Evolutionary conservation across 192 early-diverging fungal species (phyloP).

Genomic region (Mortierella alpina): DNA sequence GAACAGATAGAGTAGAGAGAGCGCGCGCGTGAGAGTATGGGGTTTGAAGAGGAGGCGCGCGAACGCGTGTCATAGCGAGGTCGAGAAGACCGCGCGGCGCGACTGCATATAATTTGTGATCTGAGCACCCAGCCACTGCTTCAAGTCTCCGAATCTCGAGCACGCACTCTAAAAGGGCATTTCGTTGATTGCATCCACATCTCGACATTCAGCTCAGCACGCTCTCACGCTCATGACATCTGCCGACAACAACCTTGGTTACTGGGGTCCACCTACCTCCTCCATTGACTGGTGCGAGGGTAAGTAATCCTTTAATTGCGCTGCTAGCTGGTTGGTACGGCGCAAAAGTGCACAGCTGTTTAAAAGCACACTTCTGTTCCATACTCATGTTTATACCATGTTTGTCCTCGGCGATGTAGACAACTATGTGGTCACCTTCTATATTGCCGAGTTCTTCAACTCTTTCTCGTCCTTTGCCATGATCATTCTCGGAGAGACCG

Average conservation of each 20-base stretch:
- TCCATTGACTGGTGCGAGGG: constrained; percentile 63
- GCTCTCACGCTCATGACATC: constrained; percentile 3
- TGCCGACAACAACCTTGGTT: constrained; percentile 11
- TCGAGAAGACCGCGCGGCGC: no score
- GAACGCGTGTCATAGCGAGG: no score
- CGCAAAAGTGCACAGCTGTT: not conserved
- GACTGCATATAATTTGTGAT: no score
- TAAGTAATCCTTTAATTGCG: not conserved
- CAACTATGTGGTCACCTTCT: constrained; percentile 61
- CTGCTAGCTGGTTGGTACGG: not conserved
- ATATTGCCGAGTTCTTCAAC: constrained; percentile 75
- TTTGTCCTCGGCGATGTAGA: constrained; percentile 13
- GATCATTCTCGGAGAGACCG: constrained; percentile 68
- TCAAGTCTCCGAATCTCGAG: no score
- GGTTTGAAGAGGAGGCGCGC: no score
- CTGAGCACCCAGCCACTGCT: no score
- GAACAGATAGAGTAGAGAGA: not conserved
- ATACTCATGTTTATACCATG: not conserved
- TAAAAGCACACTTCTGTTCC: not conserved
- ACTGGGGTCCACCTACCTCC: constrained; percentile 67
- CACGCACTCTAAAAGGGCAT: no score
- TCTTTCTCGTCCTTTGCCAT: constrained; percentile 76
- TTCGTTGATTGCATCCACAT: no score
- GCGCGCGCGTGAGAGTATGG: not conserved
- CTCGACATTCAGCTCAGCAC: no score